Percentiles rank a stretch among this genome's conserved stretches.
phyloP scores from a whole-genome alignment of 1,139 yeast species.

The Arxiozyma slooffiae region DNA sequence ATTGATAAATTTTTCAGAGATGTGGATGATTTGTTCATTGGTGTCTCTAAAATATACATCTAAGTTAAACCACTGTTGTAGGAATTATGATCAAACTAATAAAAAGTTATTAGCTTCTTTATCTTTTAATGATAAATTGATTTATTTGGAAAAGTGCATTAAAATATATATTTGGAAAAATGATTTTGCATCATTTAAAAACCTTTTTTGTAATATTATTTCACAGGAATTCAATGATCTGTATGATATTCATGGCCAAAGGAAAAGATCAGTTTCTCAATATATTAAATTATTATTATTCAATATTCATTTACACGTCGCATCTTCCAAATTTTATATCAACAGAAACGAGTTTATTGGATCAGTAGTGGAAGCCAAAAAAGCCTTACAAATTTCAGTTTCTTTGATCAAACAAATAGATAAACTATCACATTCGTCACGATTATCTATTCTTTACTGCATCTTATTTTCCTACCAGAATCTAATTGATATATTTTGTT shows the following conservation, averaged over 20 bases:
- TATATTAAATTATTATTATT: conserved; percentile 24
- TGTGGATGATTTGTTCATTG: not conserved
- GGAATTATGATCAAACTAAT: not conserved
- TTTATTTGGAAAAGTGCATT: conserved; percentile 1
- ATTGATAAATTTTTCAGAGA: conserved; percentile 2
- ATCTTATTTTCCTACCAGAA: conserved; percentile 33
- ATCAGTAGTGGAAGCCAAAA: conserved; percentile 28
- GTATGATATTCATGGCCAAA: conserved; percentile 20
- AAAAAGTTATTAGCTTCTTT: not conserved
- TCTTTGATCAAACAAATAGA: conserved; percentile 28
- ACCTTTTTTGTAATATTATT: conserved; percentile 12
- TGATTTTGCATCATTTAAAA: conserved; percentile 12
- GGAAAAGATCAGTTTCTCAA: conserved; percentile 14
- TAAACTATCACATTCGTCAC: conserved; percentile 26
- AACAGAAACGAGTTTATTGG: conserved; percentile 17
- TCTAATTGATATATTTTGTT: conserved; percentile 34
- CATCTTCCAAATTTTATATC: conserved; percentile 19
- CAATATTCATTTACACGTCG: conserved; percentile 17
- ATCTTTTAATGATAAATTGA: not conserved
- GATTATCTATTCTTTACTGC: conserved; percentile 33
- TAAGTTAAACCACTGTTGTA: not conserved
- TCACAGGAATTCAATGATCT: conserved; percentile 14
- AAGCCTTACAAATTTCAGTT: conserved; percentile 28
- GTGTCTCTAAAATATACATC: not conserved
- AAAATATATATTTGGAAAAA: conserved; percentile 11